Evolutionary conservation across 768 basidiomycete species (phyloP).

Genomic region (Boletus pseudo-olivaceus): DNA sequence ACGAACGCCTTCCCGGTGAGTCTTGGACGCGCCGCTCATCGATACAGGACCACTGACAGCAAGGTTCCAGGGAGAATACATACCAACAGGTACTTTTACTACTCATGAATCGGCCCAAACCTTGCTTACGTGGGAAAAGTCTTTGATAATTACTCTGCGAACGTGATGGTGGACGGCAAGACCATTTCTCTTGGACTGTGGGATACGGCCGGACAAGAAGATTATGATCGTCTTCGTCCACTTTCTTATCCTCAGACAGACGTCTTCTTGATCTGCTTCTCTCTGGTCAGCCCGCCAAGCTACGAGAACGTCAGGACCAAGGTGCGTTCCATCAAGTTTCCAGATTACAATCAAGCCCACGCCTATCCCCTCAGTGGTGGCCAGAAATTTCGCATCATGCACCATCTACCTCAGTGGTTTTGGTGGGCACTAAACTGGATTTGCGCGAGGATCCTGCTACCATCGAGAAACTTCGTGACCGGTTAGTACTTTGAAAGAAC

Average conservation of each 20-base stretch:
- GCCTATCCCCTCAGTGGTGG: constrained; percentile 63
- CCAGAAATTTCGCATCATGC: constrained; percentile 98
- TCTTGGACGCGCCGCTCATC: constrained; percentile 18
- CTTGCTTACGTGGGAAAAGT: constrained; percentile 45
- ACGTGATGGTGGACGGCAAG: constrained; percentile 98
- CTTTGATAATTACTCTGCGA: constrained; percentile 98
- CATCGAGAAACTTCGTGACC: constrained; percentile 88
- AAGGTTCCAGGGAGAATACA: constrained; percentile 80
- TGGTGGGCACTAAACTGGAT: constrained; percentile 97
- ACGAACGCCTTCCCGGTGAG: constrained; percentile 95
- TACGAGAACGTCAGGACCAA: constrained; percentile 99
- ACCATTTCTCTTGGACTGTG: constrained; percentile 97
- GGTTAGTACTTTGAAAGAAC: constrained; percentile 43
- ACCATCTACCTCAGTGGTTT: constrained; percentile 86
- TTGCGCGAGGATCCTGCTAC: constrained; percentile 92
- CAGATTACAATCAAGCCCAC: constrained; percentile 1
- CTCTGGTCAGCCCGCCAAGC: constrained; percentile 94
- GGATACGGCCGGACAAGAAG: constrained; percentile 99
- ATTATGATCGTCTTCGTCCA: constrained; percentile 96
- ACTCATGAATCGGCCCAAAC: background rate
- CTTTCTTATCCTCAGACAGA: constrained; percentile 99
- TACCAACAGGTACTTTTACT: constrained; percentile 73
- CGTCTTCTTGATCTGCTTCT: constrained; percentile 99
- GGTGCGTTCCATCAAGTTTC: constrained; percentile 43
- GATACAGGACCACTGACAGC: constrained; percentile 12